These are phyloP conservation scores for Tulasnella sp. DNA, from an alignment of 768 basidiomycete species.

Conservation along the genomic window DNA sequence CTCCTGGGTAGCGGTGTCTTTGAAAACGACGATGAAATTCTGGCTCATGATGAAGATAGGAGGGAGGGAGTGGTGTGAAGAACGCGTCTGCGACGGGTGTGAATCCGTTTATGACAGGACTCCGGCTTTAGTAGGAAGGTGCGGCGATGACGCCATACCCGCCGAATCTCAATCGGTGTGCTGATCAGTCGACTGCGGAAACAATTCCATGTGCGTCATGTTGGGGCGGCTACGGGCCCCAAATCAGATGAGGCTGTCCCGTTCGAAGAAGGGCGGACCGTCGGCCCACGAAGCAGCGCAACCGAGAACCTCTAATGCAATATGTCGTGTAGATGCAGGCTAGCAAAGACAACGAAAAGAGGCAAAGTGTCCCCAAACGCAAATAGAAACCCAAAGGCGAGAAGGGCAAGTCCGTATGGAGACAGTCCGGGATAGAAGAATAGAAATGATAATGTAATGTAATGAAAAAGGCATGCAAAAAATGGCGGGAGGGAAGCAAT, in stretches of 20 bases:
- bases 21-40: constrained; percentile 25
- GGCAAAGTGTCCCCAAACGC: background rate
- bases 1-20: constrained; percentile 14
- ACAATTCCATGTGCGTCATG: no score
- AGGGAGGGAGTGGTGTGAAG: background rate
- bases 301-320: background rate
- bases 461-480: background rate
- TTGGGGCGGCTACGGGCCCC: no score
- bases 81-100: background rate
- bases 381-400: background rate
- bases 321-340: background rate
- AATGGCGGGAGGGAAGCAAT: background rate
- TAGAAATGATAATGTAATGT: background rate
- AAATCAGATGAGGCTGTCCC: no score
- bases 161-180: background rate
- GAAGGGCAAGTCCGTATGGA: background rate
- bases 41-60: background rate
- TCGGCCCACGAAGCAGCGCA: no score
- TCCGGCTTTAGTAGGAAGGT: no score
- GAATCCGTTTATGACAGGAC: background rate
- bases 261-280: no score
- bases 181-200: no score
- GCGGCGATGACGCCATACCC: background rate
- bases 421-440: background rate
- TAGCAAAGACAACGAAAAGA: background rate